Percentiles rank a stretch among this genome's conserved stretches.
phyloP scores from a whole-genome alignment of 2,329 filamentous ascomycete species.

The Akanthomyces lecanii region DNA sequence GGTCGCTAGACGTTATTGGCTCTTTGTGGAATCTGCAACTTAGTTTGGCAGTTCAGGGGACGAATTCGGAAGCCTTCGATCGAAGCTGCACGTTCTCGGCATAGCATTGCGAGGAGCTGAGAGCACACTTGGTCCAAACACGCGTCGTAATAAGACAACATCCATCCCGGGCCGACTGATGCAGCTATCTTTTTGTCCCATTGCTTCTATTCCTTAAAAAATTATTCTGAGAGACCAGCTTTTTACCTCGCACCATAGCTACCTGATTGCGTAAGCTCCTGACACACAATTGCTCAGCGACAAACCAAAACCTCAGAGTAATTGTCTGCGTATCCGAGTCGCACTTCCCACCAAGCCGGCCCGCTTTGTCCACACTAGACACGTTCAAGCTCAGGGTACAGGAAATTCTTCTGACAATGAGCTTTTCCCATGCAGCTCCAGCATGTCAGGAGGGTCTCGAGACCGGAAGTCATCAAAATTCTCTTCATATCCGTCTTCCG shows the following conservation, averaged over 20 bases:
- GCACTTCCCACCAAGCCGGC: background rate
- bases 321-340: background rate
- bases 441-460: constrained; percentile 21
- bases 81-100: background rate
- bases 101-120: background rate
- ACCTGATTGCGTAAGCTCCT: background rate
- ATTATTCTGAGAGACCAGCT: background rate
- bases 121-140: background rate
- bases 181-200: background rate
- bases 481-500: constrained; percentile 38
- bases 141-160: background rate
- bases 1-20: background rate
- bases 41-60: too few relatives aligned
- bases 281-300: background rate
- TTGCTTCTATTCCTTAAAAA: background rate
- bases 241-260: background rate
- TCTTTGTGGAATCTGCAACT: background rate
- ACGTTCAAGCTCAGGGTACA: background rate
- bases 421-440: background rate
- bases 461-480: constrained; percentile 28
- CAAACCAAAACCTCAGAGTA: background rate
- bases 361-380: background rate
- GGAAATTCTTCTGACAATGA: background rate
- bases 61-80: too few relatives aligned
- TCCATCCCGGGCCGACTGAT: background rate